Evolutionary conservation across 768 basidiomycete species (phyloP), one percentile per base, ranked within the genome.

Genomic region (Paxillus ammoniavirescens): DNA sequence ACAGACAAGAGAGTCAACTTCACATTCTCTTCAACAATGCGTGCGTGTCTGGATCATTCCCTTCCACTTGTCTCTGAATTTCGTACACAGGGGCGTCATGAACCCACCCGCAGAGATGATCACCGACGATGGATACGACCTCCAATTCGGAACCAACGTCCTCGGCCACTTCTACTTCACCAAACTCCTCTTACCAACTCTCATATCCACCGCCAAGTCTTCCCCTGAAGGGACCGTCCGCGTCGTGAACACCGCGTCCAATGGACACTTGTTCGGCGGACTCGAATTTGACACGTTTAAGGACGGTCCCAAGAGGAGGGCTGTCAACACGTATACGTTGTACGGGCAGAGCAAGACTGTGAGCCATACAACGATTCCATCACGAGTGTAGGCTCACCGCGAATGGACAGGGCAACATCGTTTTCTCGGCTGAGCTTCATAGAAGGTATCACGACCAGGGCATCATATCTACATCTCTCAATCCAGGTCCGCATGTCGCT

Each of bases 371-470:
- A n/a, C 18, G 18, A 37, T 18, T 12, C 7, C 7, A 4, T 41
- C 18, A 12, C 21, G 2, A 21, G 21, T 21, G 21, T 21, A 21
- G 21, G 21, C 21, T 21, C 21, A 21, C 21, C 21, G 21, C 21
- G 21, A 21, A 21, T 21, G 28, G 28, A 14, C 38, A 81, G 80
- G 80, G 73, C 0, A 79, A 77, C 33, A 64, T 78, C 17, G 60
- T 78, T 0, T 70, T 81, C 54, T 77, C 9, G 21, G 70, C 66
- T 35, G 81, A 80, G 60, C 54, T 82, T 15, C 60, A 66, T 4
- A 63, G 74, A 33, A 63, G 76, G 48, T 80, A 78, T 59, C 72
- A 64, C 2, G 70, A 70, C 17, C 65, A 77, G 52, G 80, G 77
- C 8, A 74, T 81, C 40, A 59, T 78, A 2, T 77, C 79, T 1